Percentiles rank a stretch among this genome's conserved stretches.
These are phyloP conservation scores for Myxozyma mucilagina DNA, from an alignment of 805 yeast genomes.

Conservation along the genomic window DNA sequence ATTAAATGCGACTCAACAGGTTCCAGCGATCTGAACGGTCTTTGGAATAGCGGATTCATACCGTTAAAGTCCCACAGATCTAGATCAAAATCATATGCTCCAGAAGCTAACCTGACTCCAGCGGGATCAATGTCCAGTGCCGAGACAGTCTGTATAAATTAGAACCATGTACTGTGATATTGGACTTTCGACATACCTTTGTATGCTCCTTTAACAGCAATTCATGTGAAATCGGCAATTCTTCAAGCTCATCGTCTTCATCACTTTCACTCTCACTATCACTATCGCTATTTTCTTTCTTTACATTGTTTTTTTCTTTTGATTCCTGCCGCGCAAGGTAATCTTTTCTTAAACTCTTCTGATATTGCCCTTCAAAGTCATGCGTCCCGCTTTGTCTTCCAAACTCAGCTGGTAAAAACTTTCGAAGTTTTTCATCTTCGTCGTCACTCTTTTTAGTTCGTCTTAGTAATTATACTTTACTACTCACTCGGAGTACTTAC, in stretches of 20 bases:
- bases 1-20: constrained; percentile 36
- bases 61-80: constrained; percentile 42
- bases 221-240: constrained; percentile 44
- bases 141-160: constrained; percentile 16
- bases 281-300: constrained; percentile 4
- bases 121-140: constrained; percentile 35
- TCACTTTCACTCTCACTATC: constrained; percentile 33
- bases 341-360: constrained; percentile 14
- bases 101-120: constrained; percentile 38
- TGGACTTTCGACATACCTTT: constrained; percentile 32
- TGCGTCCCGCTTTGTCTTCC: constrained; percentile 20
- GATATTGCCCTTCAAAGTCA: constrained; percentile 15
- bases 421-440: constrained; percentile 18
- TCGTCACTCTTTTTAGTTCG: background rate
- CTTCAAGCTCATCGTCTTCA: constrained; percentile 38
- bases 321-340: background rate
- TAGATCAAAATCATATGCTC: constrained; percentile 37
- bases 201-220: constrained; percentile 33
- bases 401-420: constrained; percentile 29
- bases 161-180: background rate
- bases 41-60: constrained; percentile 35
- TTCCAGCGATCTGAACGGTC: constrained; percentile 36
- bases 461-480: background rate
- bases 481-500: background rate
- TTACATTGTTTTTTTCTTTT: too few relatives aligned